Evolutionary conservation across 2,329 filamentous ascomycete species (phyloP).

Genomic region (Simplicillium sp.): DNA sequence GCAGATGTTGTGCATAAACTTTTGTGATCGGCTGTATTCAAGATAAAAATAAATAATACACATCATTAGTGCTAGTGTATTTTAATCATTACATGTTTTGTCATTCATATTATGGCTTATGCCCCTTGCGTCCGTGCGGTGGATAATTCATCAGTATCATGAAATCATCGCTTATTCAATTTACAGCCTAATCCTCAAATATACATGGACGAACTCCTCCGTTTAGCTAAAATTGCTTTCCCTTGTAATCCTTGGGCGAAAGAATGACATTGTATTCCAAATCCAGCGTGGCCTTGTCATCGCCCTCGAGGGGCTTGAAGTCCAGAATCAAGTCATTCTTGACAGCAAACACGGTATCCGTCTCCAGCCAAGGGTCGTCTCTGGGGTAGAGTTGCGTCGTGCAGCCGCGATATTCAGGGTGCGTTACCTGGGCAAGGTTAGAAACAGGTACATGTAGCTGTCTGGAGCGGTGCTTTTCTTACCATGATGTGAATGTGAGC

Average conservation of each 20-base stretch:
- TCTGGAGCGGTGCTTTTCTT: constrained; percentile 6
- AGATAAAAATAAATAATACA: too few relatives aligned
- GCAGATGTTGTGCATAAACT: not conserved
- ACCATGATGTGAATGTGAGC: constrained; percentile 44
- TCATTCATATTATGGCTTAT: too few relatives aligned
- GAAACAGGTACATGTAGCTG: too few relatives aligned
- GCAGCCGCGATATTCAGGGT: constrained; percentile 58
- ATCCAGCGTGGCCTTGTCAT: constrained; percentile 25
- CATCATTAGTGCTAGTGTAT: too few relatives aligned
- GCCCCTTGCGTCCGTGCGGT: too few relatives aligned
- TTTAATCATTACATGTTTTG: too few relatives aligned
- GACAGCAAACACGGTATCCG: constrained; percentile 39
- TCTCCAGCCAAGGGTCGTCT: constrained; percentile 51
- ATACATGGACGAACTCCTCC: too few relatives aligned
- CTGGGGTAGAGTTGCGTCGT: constrained; percentile 72
- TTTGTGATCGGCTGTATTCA: too few relatives aligned
- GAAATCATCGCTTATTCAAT: not conserved
- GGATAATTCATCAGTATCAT: too few relatives aligned
- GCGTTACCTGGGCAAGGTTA: constrained; percentile 29
- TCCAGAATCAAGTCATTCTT: constrained; percentile 41
- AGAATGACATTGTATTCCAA: constrained; percentile 33
- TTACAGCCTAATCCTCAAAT: not conserved
- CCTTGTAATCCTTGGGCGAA: constrained; percentile 35
- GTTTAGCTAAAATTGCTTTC: constrained; percentile 3
- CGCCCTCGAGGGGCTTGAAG: constrained; percentile 34